Percentiles rank a stretch among this genome's conserved stretches.
Conservation (phyloP, 192 early-diverging fungal genomes). For the Ambispora gerdemannii region DNA sequence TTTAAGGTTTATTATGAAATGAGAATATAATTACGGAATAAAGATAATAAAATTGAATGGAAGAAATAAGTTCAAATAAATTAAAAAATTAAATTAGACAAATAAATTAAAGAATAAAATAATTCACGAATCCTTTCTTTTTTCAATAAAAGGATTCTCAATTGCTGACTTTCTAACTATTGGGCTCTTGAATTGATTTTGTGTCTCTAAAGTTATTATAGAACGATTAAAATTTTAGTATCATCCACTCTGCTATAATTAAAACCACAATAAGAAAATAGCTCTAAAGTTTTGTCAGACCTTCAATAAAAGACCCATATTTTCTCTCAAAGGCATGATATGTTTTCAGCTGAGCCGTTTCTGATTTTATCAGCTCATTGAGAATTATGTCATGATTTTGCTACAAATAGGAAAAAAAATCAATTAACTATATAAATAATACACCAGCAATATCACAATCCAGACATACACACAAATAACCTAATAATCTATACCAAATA, state of each 20-base stretch:
- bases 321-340: constrained; percentile 16
- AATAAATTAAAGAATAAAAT: too few species aligned
- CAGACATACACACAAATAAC: not conserved
- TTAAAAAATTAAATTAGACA: too few species aligned
- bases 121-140: too few species aligned
- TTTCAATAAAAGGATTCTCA: constrained; percentile 1
- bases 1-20: too few species aligned
- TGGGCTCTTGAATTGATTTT: not conserved
- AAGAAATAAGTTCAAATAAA: too few species aligned
- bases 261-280: not conserved
- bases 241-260: not conserved
- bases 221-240: not conserved
- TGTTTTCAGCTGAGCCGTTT: constrained; percentile 3
- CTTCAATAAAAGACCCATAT: constrained; percentile 5
- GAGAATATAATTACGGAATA: too few species aligned
- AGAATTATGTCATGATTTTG: constrained; percentile 8
- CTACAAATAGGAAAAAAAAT: not conserved
- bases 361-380: constrained; percentile 1
- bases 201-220: not conserved
- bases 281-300: constrained; percentile 7
- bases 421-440: not conserved
- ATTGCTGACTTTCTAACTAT: not conserved
- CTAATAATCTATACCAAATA: constrained; percentile 8
- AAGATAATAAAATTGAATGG: too few species aligned
- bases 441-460: not conserved